phyloP scores from a whole-genome alignment of 2,329 filamentous ascomycete species.

The Xylariomycetidae sp. region DNA sequence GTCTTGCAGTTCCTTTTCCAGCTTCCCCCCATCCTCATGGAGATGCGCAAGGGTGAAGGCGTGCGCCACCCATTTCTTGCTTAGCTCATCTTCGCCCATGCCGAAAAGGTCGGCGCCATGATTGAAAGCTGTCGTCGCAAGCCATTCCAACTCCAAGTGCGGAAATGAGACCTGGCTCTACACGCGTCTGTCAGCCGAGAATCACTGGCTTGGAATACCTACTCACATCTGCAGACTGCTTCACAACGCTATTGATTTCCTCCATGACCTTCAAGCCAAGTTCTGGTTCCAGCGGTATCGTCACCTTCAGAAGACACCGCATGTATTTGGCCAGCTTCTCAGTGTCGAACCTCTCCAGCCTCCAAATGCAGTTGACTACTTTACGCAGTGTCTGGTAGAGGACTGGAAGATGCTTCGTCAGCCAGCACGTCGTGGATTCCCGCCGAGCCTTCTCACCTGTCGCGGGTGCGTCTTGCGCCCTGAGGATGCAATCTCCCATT shows the following conservation, averaged over 20 bases:
- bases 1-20: conserved; percentile 38
- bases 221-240: conserved; percentile 42
- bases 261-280: conserved; percentile 56
- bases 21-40: conserved; percentile 45
- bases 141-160: conserved; percentile 65
- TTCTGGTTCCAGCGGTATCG: conserved; percentile 50
- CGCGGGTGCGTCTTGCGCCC: conserved; percentile 41
- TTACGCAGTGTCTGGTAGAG: conserved; percentile 52
- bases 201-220: too few species aligned
- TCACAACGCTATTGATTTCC: conserved; percentile 52
- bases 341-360: conserved; percentile 48
- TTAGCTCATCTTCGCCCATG: conserved; percentile 45
- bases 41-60: conserved; percentile 57
- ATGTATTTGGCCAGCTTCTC: conserved; percentile 68
- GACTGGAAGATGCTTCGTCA: conserved; percentile 29
- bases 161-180: too few species aligned
- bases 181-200: too few species aligned
- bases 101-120: conserved; percentile 62
- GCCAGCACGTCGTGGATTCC: not conserved
- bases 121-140: conserved; percentile 65
- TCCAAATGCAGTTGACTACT: conserved; percentile 64
- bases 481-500: conserved; percentile 61
- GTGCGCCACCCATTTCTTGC: conserved; percentile 56
- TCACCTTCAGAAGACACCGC: conserved; percentile 66
- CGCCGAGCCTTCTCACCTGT: conserved; percentile 34